A percentile compares a stretch with the other conserved stretches of the same genome.
Evolutionary conservation across 306 rosid species (phyloP).

Genomic region (Casuarina equisetifolia): DNA sequence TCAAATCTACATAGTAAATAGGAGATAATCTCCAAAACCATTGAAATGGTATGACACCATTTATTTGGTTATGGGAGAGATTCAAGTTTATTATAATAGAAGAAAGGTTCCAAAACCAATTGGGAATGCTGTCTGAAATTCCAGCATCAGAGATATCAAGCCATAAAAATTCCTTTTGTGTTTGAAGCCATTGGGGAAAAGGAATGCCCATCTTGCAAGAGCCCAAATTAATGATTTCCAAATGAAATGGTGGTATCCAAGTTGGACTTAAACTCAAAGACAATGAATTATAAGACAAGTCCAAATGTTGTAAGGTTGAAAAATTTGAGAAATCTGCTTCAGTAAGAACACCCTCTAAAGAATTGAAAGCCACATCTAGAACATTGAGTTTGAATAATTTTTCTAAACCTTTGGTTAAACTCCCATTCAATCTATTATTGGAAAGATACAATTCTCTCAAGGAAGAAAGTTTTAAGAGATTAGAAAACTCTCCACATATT

Average conservation of each 20-base stretch:
- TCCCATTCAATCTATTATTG: not conserved
- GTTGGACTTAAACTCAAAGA: not conserved
- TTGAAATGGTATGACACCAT: slow-evolving; percentile 17
- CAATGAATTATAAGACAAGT: slow-evolving; percentile 14
- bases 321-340: slow-evolving; percentile 4
- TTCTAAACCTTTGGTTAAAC: not conserved
- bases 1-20: too few relatives aligned
- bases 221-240: not conserved
- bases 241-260: slow-evolving; percentile 20
- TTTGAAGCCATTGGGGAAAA: slow-evolving; percentile 35
- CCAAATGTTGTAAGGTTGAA: not conserved
- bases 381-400: fast-evolving
- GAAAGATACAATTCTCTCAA: not conserved
- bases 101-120: slow-evolving; percentile 26
- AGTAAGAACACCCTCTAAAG: not conserved
- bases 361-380: not conserved
- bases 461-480: not conserved
- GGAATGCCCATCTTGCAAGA: slow-evolving; percentile 30
- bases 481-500: not conserved
- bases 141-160: not conserved
- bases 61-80: slow-evolving; percentile 29
- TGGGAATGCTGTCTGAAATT: slow-evolving; percentile 25
- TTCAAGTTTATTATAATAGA: too few relatives aligned
- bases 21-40: too few relatives aligned
- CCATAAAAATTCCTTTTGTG: not conserved